Conservation (phyloP, 176 grass and related monocot genomes). For the Bonia amplexicaulis region DNA sequence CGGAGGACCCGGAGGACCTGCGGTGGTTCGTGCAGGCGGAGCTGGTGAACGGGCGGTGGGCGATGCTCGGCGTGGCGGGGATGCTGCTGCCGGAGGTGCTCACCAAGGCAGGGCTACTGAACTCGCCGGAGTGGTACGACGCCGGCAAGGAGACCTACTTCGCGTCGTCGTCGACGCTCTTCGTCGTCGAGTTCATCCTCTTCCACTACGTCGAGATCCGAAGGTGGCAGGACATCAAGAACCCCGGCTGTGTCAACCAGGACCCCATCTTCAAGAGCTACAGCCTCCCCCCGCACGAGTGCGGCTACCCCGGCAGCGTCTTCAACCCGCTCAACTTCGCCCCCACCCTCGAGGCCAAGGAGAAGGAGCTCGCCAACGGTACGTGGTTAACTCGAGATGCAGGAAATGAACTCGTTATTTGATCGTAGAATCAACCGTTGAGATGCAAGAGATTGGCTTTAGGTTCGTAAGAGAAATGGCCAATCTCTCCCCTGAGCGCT, state of each 20-base stretch:
- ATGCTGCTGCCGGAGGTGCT: constrained; percentile 88
- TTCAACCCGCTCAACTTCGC: constrained; percentile 64
- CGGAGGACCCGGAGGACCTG: constrained; percentile 86
- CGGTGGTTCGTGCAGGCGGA: constrained; percentile 86
- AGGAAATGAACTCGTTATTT: too few relatives aligned
- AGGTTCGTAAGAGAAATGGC: background rate
- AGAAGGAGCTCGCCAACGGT: constrained; percentile 68
- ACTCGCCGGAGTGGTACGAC: constrained; percentile 59
- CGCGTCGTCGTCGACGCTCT: constrained; percentile 54
- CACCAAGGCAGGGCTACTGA: constrained; percentile 53
- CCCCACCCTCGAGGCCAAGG: constrained; percentile 51
- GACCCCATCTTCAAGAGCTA: constrained; percentile 72
- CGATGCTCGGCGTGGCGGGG: constrained; percentile 85
- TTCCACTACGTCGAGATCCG: constrained; percentile 74
- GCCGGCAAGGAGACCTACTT: constrained; percentile 63
- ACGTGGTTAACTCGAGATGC: background rate
- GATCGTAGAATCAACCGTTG: too few relatives aligned
- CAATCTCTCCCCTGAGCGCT: background rate
- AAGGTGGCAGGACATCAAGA: constrained; percentile 72
- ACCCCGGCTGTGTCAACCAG: constrained; percentile 55
- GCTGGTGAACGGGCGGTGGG: constrained; percentile 83
- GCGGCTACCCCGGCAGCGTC: constrained; percentile 46
- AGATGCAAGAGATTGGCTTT: too few relatives aligned
- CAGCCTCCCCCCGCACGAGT: constrained; percentile 44
- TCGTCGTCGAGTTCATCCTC: constrained; percentile 65